These are phyloP conservation scores for Bassia scoparia DNA, from an alignment of 148 eudicot species.

Conservation along the genomic window DNA sequence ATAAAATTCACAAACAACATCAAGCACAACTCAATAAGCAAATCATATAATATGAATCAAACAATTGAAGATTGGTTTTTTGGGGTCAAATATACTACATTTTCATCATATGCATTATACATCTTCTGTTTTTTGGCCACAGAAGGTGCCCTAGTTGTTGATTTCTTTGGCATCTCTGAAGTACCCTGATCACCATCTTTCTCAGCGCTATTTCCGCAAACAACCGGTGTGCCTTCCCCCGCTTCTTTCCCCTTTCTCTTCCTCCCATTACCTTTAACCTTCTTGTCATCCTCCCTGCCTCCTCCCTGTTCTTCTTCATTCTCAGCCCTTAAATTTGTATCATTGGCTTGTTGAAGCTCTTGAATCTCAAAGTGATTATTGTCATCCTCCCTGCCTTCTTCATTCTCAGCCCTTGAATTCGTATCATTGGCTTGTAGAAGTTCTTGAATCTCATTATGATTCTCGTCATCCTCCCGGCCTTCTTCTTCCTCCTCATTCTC, in stretches of 20 bases:
- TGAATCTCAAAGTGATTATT: too few relatives aligned
- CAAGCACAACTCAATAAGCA: background rate
- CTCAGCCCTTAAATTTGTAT: background rate
- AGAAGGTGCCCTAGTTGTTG: background rate
- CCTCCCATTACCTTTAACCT: background rate
- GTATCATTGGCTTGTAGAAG: too few relatives aligned
- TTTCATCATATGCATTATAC: slow-evolving; percentile 19
- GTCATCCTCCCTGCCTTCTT: too few relatives aligned
- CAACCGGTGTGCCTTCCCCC: slow-evolving; percentile 1
- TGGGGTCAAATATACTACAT: slow-evolving; percentile 6
- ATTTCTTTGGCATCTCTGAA: background rate
- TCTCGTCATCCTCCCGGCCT: too few relatives aligned
- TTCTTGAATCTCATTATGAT: too few relatives aligned
- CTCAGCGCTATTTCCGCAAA: slow-evolving; percentile 6
- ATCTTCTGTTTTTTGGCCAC: background rate
- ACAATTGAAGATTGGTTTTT: background rate
- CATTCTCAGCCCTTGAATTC: too few relatives aligned
- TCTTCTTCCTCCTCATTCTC: too few relatives aligned
- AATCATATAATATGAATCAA: background rate
- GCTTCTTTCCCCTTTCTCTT: background rate
- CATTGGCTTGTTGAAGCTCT: too few relatives aligned
- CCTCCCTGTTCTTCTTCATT: background rate
- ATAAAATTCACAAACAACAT: background rate
- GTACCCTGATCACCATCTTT: background rate
- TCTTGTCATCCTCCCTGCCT: background rate